A percentile compares a stretch with the other conserved stretches of the same genome.
Conservation (phyloP, 768 basidiomycete genomes). For the Candolleomyces eurysporus region DNA sequence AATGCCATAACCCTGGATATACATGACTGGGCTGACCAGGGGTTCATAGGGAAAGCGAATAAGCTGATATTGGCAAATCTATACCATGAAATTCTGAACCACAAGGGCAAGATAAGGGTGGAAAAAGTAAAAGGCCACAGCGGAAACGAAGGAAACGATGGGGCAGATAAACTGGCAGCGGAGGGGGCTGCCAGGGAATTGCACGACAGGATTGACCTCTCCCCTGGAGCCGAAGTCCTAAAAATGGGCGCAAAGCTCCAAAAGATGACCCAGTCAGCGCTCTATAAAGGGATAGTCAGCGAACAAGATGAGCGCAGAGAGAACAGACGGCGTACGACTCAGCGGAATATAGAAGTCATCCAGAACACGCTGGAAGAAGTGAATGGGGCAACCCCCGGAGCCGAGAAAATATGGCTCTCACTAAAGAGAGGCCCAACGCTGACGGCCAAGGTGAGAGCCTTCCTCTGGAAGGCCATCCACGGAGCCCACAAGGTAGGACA, state of each 20-base stretch:
- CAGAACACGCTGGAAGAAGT: background rate
- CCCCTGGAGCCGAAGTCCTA: background rate
- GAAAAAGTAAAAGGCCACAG: slow-evolving; percentile 17
- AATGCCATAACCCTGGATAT: slow-evolving; percentile 11
- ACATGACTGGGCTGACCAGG: slow-evolving; percentile 6
- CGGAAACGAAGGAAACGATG: slow-evolving; percentile 14
- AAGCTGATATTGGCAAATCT: background rate
- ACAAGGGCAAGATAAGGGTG: background rate
- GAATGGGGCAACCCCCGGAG: background rate
- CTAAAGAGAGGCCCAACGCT: too few relatives aligned
- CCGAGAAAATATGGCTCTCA: background rate
- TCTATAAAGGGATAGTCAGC: background rate
- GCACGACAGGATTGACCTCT: background rate
- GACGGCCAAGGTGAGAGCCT: background rate
- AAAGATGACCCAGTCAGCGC: background rate
- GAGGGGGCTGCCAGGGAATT: slow-evolving; percentile 5
- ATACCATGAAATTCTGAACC: background rate
- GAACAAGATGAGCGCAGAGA: background rate
- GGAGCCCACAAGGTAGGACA: slow-evolving; percentile 19
- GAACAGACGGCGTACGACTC: background rate
- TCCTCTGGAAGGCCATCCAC: slow-evolving; percentile 24
- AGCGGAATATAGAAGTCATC: background rate
- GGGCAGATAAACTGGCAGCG: slow-evolving; percentile 11
- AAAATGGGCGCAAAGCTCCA: background rate
- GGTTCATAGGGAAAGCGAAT: slow-evolving; percentile 9